phyloP scores from a whole-genome alignment of 164 flowering plant species.

The Vitis cinerea region DNA sequence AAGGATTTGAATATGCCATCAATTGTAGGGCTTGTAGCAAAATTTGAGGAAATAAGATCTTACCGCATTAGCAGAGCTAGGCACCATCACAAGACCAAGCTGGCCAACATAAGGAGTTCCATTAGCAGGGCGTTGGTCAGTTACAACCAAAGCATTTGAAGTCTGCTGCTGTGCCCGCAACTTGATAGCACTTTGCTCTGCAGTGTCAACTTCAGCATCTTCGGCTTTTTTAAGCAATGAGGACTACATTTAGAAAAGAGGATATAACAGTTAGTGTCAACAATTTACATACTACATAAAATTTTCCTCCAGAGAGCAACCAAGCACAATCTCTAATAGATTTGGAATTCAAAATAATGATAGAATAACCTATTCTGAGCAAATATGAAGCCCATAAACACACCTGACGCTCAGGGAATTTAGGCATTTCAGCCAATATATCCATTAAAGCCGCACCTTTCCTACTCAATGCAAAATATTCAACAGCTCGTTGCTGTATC shows the following conservation, averaged over 20 bases:
- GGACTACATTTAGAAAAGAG: slow-evolving; percentile 46
- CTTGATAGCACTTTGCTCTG: slow-evolving; percentile 97
- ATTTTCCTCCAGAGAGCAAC: neutral
- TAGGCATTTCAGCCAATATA: slow-evolving; percentile 98
- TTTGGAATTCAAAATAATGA: neutral
- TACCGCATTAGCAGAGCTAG: slow-evolving; percentile 55
- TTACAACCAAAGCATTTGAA: slow-evolving; percentile 86
- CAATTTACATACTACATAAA: neutral
- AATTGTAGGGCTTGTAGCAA: neutral
- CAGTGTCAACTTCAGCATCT: slow-evolving; percentile 89
- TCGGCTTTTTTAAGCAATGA: slow-evolving; percentile 88
- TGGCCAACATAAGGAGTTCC: slow-evolving; percentile 58
- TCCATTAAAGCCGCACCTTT: slow-evolving; percentile 90
- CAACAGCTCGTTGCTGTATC: slow-evolving; percentile 97
- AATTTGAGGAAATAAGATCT: slow-evolving; percentile 20
- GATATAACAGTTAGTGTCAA: slow-evolving; percentile 15
- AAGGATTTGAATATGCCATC: neutral
- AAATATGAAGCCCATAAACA: neutral
- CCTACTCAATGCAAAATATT: slow-evolving; percentile 77
- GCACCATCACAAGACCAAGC: slow-evolving; percentile 75
- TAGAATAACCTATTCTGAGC: slow-evolving; percentile 1
- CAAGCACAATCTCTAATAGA: neutral
- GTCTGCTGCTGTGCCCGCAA: slow-evolving; percentile 82
- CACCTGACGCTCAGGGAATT: slow-evolving; percentile 98
- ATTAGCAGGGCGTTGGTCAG: slow-evolving; percentile 71